Percentiles rank a stretch among this genome's conserved stretches.
phyloP scores from a whole-genome alignment of 371 early-diverging fungal genomes.

The Mucor sp. region DNA sequence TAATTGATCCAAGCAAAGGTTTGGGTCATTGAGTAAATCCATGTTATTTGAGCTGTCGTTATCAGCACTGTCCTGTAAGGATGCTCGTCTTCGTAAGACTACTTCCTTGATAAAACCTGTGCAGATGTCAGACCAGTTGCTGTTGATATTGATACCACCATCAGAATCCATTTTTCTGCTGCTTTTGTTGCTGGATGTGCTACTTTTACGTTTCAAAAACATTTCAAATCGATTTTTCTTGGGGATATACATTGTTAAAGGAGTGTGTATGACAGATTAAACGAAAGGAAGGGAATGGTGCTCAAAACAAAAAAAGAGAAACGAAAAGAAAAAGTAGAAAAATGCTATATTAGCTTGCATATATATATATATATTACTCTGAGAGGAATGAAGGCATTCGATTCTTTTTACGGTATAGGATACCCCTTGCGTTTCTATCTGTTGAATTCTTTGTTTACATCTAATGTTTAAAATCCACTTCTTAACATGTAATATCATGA shows the following conservation, averaged over 20 bases:
- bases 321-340: neutral
- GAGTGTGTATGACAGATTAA: neutral
- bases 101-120: slow-evolving; percentile 16
- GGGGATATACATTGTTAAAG: slow-evolving; percentile 9
- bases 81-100: neutral
- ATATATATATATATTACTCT: neutral
- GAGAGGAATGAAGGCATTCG: neutral
- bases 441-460: neutral
- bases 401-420: neutral
- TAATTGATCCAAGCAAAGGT: slow-evolving; percentile 14
- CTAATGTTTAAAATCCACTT: neutral
- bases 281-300: neutral
- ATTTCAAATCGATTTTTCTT: slow-evolving; percentile 12
- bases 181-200: neutral
- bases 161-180: neutral
- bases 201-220: neutral
- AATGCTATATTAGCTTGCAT: neutral
- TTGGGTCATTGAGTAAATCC: neutral
- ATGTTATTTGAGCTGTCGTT: neutral
- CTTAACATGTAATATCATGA: neutral
- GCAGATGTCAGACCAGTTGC: slow-evolving; percentile 21
- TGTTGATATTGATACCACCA: neutral
- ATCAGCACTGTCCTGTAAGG: neutral
- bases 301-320: neutral
- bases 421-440: neutral